A percentile compares a stretch with the other conserved stretches of the same genome.
Conservation (phyloP, 2,329 filamentous ascomycete species). For the Chaetomium sp. region DNA sequence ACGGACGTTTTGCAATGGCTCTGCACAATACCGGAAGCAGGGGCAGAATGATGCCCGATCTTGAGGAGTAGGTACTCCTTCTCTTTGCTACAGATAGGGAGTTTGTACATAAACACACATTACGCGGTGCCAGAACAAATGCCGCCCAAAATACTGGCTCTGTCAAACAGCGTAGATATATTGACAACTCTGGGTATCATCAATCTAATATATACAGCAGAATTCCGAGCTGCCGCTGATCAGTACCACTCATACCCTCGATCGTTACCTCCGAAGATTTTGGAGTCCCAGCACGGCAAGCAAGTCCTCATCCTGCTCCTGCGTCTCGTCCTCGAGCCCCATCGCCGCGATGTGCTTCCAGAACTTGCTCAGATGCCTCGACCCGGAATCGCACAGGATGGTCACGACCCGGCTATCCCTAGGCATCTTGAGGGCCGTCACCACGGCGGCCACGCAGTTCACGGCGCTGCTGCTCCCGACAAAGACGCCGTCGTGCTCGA, state of each 20-base stretch:
- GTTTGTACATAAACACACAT: constrained; percentile 17
- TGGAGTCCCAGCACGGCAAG: constrained; percentile 54
- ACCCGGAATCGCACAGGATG: constrained; percentile 82
- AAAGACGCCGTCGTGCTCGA: constrained; percentile 94
- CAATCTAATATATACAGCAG: constrained; percentile 6
- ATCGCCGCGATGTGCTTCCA: constrained; percentile 73
- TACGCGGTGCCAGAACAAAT: background rate
- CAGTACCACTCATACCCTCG: background rate
- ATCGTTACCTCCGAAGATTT: constrained; percentile 17
- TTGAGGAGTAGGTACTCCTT: constrained; percentile 4
- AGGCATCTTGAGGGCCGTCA: constrained; percentile 65
- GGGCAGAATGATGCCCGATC: constrained; percentile 13
- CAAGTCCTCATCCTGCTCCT: constrained; percentile 48
- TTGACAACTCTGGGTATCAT: constrained; percentile 18
- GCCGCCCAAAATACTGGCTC: background rate
- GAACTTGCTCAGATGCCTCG: constrained; percentile 80
- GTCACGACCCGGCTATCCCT: constrained; percentile 72
- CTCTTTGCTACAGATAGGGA: background rate
- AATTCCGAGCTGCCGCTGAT: background rate
- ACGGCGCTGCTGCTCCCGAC: constrained; percentile 94
- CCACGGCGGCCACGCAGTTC: constrained; percentile 83
- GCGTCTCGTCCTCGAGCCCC: constrained; percentile 63
- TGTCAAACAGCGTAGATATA: background rate
- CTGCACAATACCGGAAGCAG: constrained; percentile 24
- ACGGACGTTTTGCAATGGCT: background rate